Evolutionary conservation across 495 filamentous ascomycete species (phyloP), one percentile per base, ranked within the genome.

Genomic region (Daldinia childiae): DNA sequence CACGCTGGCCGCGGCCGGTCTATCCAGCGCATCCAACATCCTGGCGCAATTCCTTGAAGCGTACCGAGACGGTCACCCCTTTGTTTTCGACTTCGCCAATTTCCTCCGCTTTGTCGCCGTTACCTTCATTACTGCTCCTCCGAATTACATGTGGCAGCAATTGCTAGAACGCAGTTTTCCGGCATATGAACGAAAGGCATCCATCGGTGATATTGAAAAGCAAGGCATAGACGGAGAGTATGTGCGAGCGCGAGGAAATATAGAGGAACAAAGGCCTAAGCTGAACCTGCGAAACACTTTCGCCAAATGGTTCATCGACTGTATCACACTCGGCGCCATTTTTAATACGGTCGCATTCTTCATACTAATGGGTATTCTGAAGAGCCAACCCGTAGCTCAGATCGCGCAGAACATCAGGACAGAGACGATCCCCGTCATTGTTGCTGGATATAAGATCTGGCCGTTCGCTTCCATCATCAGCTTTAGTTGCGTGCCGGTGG

Each of bases 381-480:
- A 78, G 61, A 17, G 60, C 30, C 77, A 78, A 55, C 19, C 70
- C 9, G 3, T 57, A 24, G 68, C 39, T 15, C 58, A 71, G 43
- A 76, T 77, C 27, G 17, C 34, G 19, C 30, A 68, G 9, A 78
- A 77, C 39, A 56, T 78, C 41, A 68, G 71, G 41, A 70, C 48
- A 58, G 70, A 78, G 56, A 78, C 77, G 11, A 76, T 78, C 45
- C 75, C 74, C 27, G 66, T 78, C 51, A 77, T 78, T 14, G 54
- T 78, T 11, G 77, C 77, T 14, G 77, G 77, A 14, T 78, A 77
- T 43, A 78, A 77, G 66, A 78, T 78, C 57, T 78, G 77, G 77
- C 77, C 77, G 2, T 77, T 78, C 63, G 77, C 77, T 4, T 78
- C 77, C 34, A 76, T 78, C 61, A 71, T 78, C 57, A 77, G 74